Evolutionary conservation across 208 protist genomes (phyloP).

Genomic region (Leishmania turanica): DNA sequence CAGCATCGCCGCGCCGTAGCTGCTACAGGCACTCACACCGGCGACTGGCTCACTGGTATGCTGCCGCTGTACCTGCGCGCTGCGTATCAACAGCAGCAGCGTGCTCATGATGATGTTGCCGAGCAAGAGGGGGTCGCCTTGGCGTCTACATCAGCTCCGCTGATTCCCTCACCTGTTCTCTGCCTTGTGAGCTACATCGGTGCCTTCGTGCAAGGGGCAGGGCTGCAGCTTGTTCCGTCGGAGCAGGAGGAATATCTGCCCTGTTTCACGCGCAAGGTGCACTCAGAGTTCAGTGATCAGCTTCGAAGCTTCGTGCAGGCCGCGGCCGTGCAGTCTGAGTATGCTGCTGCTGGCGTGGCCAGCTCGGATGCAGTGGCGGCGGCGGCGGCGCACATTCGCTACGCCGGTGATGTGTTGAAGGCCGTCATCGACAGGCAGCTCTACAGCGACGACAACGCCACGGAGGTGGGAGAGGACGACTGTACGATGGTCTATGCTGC

Average conservation of each 20-base stretch:
- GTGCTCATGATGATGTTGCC: neutral
- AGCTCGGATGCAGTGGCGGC: neutral
- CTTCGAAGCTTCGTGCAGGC: neutral
- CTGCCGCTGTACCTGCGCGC: slow-evolving; percentile 27
- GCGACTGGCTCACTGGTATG: slow-evolving; percentile 30
- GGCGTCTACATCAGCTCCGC: neutral
- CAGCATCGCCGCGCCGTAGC: slow-evolving; percentile 1
- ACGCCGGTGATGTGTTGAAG: slow-evolving; percentile 6
- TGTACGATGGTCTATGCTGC: slow-evolving; percentile 15
- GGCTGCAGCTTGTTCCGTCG: slow-evolving; percentile 23
- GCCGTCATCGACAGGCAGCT: slow-evolving; percentile 18
- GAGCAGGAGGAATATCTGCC: slow-evolving; percentile 26
- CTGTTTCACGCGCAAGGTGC: slow-evolving; percentile 7
- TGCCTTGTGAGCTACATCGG: slow-evolving; percentile 33
- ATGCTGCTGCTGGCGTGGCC: neutral
- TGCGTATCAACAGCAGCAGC: slow-evolving; percentile 6
- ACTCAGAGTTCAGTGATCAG: slow-evolving; percentile 8
- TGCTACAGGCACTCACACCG: neutral
- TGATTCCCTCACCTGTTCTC: slow-evolving; percentile 16
- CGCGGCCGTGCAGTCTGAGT: neutral
- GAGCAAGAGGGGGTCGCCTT: neutral
- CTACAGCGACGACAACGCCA: slow-evolving; percentile 6
- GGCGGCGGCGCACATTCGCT: slow-evolving; percentile 12
- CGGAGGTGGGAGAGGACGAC: slow-evolving; percentile 22
- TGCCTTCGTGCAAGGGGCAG: slow-evolving; percentile 22